These are phyloP conservation scores for Penicillium sclerotigenum DNA, from an alignment of 2,329 filamentous ascomycete genomes.

Conservation along the genomic window DNA sequence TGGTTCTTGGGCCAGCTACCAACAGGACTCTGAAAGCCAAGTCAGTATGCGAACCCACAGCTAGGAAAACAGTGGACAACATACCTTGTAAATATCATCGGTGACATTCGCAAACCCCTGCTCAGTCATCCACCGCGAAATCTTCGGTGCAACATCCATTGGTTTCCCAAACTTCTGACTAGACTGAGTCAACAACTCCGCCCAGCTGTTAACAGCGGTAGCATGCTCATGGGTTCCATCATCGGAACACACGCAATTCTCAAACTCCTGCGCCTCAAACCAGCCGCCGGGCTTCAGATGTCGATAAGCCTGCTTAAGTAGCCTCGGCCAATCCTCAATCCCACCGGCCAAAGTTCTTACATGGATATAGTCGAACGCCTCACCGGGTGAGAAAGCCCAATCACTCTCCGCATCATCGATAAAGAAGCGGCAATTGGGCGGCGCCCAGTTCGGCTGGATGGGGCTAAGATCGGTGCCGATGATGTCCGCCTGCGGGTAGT, in stretches of 20 bases:
- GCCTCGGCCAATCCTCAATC: conserved; percentile 35
- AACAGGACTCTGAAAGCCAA: conserved; percentile 27
- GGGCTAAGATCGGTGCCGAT: conserved; percentile 37
- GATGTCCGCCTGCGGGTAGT: conserved; percentile 36
- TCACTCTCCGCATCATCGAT: conserved; percentile 44
- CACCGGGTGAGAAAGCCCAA: conserved; percentile 39
- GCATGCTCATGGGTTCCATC: conserved; percentile 32
- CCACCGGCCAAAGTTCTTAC: conserved; percentile 36
- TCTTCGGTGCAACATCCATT: conserved; percentile 33
- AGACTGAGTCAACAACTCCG: conserved; percentile 28
- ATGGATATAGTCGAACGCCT: conserved; percentile 42
- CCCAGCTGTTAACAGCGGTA: conserved; percentile 28
- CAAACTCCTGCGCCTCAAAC: conserved; percentile 38
- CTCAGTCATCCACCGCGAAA: conserved; percentile 29
- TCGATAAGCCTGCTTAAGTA: conserved; percentile 31
- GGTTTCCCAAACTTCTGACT: conserved; percentile 35
- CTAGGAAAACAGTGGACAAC: neutral
- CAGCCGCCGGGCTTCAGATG: conserved; percentile 38
- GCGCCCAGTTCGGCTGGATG: conserved; percentile 42
- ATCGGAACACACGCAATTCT: conserved; percentile 28
- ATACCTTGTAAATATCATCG: conserved; percentile 38
- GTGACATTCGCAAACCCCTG: conserved; percentile 34
- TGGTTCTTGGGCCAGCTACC: conserved; percentile 36
- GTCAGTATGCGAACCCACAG: conserved; percentile 4
- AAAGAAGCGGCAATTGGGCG: conserved; percentile 52